A percentile compares a stretch with the other conserved stretches of the same genome.
These are phyloP conservation scores for Cordyceps cicadae DNA, from an alignment of 2,329 filamentous ascomycete species.

Conservation along the genomic window DNA sequence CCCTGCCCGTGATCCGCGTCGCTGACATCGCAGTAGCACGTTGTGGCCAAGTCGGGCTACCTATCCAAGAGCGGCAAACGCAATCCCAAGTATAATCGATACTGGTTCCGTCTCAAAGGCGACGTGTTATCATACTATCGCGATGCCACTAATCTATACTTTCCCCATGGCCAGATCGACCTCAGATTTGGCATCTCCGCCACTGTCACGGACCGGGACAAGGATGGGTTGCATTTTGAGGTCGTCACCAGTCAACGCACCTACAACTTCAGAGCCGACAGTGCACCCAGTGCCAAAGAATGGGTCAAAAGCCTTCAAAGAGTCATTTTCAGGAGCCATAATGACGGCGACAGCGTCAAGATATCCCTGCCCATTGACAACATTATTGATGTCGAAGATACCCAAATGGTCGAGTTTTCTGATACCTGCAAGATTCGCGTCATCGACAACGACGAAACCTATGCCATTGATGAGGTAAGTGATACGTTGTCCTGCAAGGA, in stretches of 20 bases:
- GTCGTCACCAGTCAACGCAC: conserved; percentile 75
- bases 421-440: conserved; percentile 91
- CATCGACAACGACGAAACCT: conserved; percentile 88
- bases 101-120: conserved; percentile 89
- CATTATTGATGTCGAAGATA: conserved; percentile 87
- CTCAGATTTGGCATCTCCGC: conserved; percentile 86
- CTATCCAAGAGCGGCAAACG: conserved; percentile 81
- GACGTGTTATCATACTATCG: conserved; percentile 87
- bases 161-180: conserved; percentile 85
- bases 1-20: not conserved
- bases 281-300: conserved; percentile 77
- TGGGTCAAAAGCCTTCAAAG: conserved; percentile 93
- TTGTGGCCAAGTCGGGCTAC: conserved; percentile 77
- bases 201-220: conserved; percentile 66
- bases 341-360: conserved; percentile 95
- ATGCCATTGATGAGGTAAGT: conserved; percentile 81
- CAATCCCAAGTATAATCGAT: conserved; percentile 79
- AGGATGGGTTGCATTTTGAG: conserved; percentile 68
- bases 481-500: not conserved
- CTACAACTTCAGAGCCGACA: conserved; percentile 86
- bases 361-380: conserved; percentile 85
- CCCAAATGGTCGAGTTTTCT: conserved; percentile 80
- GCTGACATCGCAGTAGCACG: conserved; percentile 40
- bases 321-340: conserved; percentile 91
- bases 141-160: conserved; percentile 79